Conservation (phyloP, 805 yeast species). For the Komagataella mondaviorum region DNA sequence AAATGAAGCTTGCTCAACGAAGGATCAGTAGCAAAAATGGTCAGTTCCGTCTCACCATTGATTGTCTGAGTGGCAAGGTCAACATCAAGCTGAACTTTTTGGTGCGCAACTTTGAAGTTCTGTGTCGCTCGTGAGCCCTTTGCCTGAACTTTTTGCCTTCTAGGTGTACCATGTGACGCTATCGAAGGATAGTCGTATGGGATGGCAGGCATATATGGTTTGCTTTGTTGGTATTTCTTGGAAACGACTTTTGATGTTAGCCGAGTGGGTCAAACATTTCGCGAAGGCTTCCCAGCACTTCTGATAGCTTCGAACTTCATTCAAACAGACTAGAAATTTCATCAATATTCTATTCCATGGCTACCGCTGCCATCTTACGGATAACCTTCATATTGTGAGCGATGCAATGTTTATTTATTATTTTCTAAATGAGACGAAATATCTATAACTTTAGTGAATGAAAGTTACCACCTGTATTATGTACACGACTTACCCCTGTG, state of each 20-base stretch:
- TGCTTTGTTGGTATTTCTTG: background rate
- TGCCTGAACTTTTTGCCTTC: conserved; percentile 12
- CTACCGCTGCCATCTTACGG: background rate
- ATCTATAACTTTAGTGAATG: conserved; percentile 12
- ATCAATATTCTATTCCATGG: background rate
- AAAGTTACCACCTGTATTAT: conserved; percentile 23
- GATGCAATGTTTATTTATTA: background rate
- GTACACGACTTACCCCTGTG: conserved; percentile 25
- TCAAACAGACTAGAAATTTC: too few species aligned
- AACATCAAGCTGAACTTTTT: conserved; percentile 67
- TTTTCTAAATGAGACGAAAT: background rate
- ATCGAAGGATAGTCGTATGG: conserved; percentile 9
- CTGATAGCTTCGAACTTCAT: too few species aligned
- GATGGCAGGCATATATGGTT: background rate
- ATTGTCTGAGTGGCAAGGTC: conserved; percentile 51
- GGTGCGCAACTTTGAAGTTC: conserved; percentile 69
- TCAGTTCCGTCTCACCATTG: conserved; percentile 70
- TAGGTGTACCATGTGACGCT: conserved; percentile 13
- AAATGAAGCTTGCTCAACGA: conserved; percentile 45
- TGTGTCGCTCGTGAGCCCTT: conserved; percentile 19
- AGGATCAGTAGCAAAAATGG: conserved; percentile 59
- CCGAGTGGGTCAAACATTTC: background rate
- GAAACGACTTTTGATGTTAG: background rate
- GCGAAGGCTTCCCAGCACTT: background rate
- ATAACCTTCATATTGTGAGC: background rate